Conservation (phyloP, 169 alveolate species). For the Cryptosporidium ryanae region DNA sequence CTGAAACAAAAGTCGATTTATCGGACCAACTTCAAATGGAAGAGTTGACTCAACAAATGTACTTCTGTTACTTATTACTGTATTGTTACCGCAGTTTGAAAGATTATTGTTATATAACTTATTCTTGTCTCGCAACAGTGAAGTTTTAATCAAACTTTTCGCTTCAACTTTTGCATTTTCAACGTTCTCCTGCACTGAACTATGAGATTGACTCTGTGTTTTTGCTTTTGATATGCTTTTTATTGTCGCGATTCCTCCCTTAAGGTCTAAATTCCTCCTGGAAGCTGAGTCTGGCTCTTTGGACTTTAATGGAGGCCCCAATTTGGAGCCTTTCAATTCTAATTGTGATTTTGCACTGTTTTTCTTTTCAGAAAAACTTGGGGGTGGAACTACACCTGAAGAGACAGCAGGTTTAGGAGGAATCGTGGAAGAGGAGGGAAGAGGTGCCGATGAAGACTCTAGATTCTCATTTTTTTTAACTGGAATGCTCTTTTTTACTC, state of each 20-base stretch:
- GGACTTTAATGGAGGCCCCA: not conserved
- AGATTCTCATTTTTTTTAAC: too few species aligned
- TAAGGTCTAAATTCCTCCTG: not conserved
- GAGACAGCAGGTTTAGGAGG: not conserved
- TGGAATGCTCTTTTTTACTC: not conserved
- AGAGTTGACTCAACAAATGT: conserved; percentile 56
- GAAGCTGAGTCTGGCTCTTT: not conserved
- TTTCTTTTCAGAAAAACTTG: not conserved
- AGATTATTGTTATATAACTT: conserved; percentile 12
- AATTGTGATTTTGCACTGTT: too few species aligned
- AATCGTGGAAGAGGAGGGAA: not conserved
- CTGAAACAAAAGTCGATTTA: conserved; percentile 42
- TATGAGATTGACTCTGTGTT: conserved; percentile 1
- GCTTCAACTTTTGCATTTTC: not conserved
- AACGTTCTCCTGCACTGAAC: not conserved
- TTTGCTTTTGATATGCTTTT: conserved; percentile 36
- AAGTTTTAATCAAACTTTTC: not conserved
- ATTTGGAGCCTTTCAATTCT: not conserved
- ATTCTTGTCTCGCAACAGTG: not conserved
- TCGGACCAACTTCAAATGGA: conserved; percentile 72
- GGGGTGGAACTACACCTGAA: conserved; percentile 5
- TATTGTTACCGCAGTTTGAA: conserved; percentile 34
- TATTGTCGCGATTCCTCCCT: not conserved
- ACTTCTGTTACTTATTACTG: conserved; percentile 38
- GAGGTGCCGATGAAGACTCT: not conserved